Evolutionary conservation across 148 eudicot genomes (phyloP).

Genomic region (Rhododendron henanense): DNA sequence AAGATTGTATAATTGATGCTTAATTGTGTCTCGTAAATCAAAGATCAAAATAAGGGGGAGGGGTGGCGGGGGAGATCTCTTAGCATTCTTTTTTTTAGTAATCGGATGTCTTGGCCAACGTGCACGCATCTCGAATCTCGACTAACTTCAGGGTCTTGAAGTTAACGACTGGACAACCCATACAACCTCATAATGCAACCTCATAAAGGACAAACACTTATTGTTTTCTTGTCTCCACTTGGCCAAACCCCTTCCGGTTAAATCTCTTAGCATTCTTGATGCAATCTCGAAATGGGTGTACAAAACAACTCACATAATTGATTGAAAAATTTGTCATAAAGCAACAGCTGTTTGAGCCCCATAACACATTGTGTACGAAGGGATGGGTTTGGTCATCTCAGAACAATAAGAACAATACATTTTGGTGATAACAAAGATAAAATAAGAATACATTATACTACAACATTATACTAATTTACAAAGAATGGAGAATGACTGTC

Average conservation of each 20-base stretch:
- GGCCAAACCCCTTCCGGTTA: neutral
- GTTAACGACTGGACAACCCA: neutral
- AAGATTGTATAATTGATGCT: neutral
- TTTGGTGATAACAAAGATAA: neutral
- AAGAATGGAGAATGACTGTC: neutral
- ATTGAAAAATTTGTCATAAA: neutral
- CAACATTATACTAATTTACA: neutral
- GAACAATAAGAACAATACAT: no score
- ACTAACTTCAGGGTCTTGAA: neutral
- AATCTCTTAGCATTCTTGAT: neutral
- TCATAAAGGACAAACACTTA: no score
- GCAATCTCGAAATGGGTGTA: neutral
- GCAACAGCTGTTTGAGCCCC: neutral
- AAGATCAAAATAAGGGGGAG: neutral
- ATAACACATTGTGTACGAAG: neutral
- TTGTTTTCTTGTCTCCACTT: neutral
- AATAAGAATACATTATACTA: no score
- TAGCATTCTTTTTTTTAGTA: neutral
- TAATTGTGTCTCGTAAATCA: neutral
- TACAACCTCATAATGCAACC: neutral
- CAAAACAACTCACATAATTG: neutral
- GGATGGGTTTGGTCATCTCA: neutral
- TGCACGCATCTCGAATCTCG: neutral
- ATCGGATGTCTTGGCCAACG: fast-evolving
- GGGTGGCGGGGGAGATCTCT: neutral